Percentiles rank a stretch among this genome's conserved stretches.
phyloP scores from a whole-genome alignment of 139 green algal genomes.

The Dunaliella primolecta region DNA sequence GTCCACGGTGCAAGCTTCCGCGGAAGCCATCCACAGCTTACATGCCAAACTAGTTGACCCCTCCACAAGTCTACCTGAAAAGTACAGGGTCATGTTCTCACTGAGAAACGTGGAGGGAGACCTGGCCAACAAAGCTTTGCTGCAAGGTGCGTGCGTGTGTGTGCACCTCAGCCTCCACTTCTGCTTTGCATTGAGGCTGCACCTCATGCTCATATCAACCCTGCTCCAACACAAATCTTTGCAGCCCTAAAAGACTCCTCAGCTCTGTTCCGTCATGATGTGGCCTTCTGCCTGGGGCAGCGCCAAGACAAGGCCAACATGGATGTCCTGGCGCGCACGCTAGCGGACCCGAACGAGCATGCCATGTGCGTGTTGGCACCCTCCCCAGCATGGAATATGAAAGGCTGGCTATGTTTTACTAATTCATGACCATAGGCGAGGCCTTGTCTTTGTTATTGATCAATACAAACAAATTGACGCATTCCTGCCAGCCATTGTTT shows the following conservation, averaged over 20 bases:
- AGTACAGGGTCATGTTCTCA: constrained; percentile 81
- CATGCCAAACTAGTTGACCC: constrained; percentile 48
- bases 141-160: constrained; percentile 42
- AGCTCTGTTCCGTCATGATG: constrained; percentile 84
- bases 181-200: not conserved
- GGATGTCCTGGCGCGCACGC: constrained; percentile 47
- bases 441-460: no score
- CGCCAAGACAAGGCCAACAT: constrained; percentile 73
- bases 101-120: constrained; percentile 62
- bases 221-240: not conserved
- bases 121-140: constrained; percentile 56
- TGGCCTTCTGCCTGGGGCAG: constrained; percentile 89
- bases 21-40: constrained; percentile 23
- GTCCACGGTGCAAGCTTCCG: not conserved
- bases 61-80: constrained; percentile 54
- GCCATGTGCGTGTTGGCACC: constrained; percentile 59
- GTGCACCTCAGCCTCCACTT: not conserved
- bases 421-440: no score
- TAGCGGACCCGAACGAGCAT: constrained; percentile 67
- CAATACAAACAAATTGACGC: no score
- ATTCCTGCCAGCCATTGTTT: no score
- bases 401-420: not conserved
- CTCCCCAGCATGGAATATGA: not conserved
- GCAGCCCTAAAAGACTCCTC: constrained; percentile 74
- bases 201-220: not conserved